These are phyloP conservation scores for Colletotrichum sansevieriae DNA, from an alignment of 2,329 filamentous ascomycete genomes.

Conservation along the genomic window DNA sequence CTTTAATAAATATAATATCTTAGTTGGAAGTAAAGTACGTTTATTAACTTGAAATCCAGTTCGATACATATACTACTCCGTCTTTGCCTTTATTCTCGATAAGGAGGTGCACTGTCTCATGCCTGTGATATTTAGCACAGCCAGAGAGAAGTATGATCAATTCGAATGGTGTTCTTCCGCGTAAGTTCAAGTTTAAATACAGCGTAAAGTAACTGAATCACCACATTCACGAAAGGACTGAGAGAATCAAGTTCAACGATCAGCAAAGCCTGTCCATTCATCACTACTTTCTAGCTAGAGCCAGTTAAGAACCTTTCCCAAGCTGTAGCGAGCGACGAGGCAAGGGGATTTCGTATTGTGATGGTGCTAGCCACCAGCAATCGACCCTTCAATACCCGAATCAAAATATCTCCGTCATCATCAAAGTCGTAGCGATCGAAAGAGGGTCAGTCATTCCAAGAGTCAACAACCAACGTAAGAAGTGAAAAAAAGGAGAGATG, in stretches of 20 bases:
- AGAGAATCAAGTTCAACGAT: slow-evolving; percentile 6
- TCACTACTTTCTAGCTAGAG: slow-evolving; percentile 34
- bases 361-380: slow-evolving; percentile 11
- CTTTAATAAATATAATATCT: too few relatives aligned
- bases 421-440: slow-evolving; percentile 42
- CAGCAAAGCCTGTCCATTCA: slow-evolving; percentile 33
- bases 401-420: slow-evolving; percentile 34
- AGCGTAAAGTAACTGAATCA: not conserved
- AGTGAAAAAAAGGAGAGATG: slow-evolving; percentile 8
- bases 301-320: slow-evolving; percentile 28
- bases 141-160: too few relatives aligned
- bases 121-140: too few relatives aligned
- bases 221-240: not conserved
- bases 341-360: slow-evolving; percentile 17
- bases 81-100: too few relatives aligned
- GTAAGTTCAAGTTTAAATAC: too few relatives aligned
- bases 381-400: slow-evolving; percentile 11
- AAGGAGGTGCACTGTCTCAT: too few relatives aligned
- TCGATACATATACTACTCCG: too few relatives aligned
- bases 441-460: slow-evolving; percentile 39
- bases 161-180: too few relatives aligned
- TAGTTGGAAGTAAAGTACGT: too few relatives aligned
- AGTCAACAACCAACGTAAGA: slow-evolving; percentile 31
- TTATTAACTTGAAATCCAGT: too few relatives aligned
- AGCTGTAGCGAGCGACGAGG: slow-evolving; percentile 30